Evolutionary conservation across 352 stramenopile species (phyloP).

Genomic region (Elongisporangium prolatum): DNA sequence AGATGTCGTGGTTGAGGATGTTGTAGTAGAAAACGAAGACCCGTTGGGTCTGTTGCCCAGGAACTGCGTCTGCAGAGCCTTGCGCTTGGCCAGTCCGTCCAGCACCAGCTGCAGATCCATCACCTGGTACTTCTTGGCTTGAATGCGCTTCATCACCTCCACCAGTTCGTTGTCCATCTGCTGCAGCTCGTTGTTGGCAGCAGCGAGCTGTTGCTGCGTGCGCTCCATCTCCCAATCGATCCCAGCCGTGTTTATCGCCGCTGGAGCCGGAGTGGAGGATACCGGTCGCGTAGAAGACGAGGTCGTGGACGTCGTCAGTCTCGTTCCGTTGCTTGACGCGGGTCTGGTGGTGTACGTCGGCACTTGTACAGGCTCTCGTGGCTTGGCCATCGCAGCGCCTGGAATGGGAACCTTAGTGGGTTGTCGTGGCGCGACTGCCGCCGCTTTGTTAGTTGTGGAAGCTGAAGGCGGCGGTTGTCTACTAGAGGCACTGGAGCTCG

Average conservation of each 20-base stretch:
- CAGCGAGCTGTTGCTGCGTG: slow-evolving; percentile 32
- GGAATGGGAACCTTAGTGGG: not conserved
- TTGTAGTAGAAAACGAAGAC: slow-evolving; percentile 2
- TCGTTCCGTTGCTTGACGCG: not conserved
- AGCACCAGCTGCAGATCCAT: slow-evolving; percentile 62
- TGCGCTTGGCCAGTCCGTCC: slow-evolving; percentile 53
- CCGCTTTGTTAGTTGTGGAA: not conserved
- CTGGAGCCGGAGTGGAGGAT: not conserved
- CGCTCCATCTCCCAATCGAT: slow-evolving; percentile 47
- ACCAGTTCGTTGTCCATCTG: slow-evolving; percentile 28
- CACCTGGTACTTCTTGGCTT: slow-evolving; percentile 58
- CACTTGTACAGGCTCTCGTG: not conserved
- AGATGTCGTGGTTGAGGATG: not conserved
- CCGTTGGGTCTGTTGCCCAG: slow-evolving; percentile 11
- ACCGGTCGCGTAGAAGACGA: too few relatives aligned
- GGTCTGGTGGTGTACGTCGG: not conserved
- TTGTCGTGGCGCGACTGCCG: not conserved
- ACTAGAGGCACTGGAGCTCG: not conserved
- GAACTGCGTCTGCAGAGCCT: slow-evolving; percentile 33
- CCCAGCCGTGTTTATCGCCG: not conserved
- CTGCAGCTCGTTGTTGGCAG: slow-evolving; percentile 41
- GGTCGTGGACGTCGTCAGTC: not conserved
- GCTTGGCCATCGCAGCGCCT: not conserved
- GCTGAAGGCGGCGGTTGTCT: not conserved
- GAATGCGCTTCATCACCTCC: slow-evolving; percentile 31